Evolutionary conservation across 2,329 filamentous ascomycete genomes (phyloP).

Genomic region (Sporothrix brunneoviolacea): DNA sequence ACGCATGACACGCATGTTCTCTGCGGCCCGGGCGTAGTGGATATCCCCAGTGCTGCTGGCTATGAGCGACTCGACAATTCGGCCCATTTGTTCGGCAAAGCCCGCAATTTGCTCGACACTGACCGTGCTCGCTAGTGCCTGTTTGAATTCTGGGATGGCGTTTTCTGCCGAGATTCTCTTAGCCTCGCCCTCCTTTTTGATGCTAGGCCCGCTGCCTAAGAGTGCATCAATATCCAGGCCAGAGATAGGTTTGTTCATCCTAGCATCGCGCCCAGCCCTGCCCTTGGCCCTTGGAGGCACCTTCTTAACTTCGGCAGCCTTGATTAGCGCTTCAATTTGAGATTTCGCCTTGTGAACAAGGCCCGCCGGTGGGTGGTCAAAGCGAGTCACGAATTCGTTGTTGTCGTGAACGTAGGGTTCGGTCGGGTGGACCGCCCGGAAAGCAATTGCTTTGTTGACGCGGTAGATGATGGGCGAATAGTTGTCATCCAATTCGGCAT

Average conservation of each 20-base stretch:
- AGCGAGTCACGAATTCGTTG: conserved; percentile 58
- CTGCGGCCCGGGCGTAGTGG: conserved; percentile 67
- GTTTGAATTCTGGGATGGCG: conserved; percentile 85
- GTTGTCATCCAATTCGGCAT: conserved; percentile 70
- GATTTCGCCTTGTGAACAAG: conserved; percentile 51
- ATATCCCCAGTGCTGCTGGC: conserved; percentile 66
- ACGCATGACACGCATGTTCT: conserved; percentile 70
- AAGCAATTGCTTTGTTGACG: conserved; percentile 76
- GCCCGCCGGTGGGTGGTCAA: conserved; percentile 63
- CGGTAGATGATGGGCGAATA: conserved; percentile 85
- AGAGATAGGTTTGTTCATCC: conserved; percentile 67
- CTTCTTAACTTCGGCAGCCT: conserved; percentile 75
- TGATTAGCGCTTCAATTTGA: conserved; percentile 58
- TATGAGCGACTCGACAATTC: conserved; percentile 63
- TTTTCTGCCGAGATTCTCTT: conserved; percentile 55
- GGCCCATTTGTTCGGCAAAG: conserved; percentile 66
- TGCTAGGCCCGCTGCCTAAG: conserved; percentile 43
- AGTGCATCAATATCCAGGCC: conserved; percentile 81
- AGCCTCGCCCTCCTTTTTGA: conserved; percentile 24
- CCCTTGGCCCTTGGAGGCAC: conserved; percentile 76
- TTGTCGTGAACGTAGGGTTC: conserved; percentile 55
- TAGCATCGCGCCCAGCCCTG: conserved; percentile 59
- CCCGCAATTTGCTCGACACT: conserved; percentile 57
- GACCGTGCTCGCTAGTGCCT: conserved; percentile 57
- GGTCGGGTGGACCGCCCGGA: conserved; percentile 69